Evolutionary conservation across 441 rosid species (phyloP).

Genomic region (Populus tomentosa): DNA sequence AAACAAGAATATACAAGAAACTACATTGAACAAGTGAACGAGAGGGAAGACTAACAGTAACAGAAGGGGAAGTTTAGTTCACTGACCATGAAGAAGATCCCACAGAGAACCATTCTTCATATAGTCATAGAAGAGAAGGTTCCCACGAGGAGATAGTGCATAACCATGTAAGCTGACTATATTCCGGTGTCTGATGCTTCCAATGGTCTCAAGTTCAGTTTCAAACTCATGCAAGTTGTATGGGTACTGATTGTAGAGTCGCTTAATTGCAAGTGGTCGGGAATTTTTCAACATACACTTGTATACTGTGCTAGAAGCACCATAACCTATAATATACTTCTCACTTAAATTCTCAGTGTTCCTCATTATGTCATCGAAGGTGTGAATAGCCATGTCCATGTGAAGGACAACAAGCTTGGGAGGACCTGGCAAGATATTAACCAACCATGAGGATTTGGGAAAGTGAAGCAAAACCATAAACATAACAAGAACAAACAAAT

Average conservation of each 20-base stretch:
- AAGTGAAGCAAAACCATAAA: neutral
- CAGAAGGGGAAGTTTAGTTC: neutral
- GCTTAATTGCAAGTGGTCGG: slow-evolving; percentile 91
- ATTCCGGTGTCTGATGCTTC: slow-evolving; percentile 89
- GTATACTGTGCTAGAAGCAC: slow-evolving; percentile 94
- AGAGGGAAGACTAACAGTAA: neutral
- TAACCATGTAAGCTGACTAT: slow-evolving; percentile 90
- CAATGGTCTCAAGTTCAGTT: slow-evolving; percentile 92
- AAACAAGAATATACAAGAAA: too few relatives aligned
- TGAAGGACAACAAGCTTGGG: slow-evolving; percentile 91
- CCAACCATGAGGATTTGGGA: neutral
- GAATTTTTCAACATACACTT: slow-evolving; percentile 68
- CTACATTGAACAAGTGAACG: neutral
- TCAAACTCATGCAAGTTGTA: slow-evolving; percentile 69
- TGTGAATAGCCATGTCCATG: slow-evolving; percentile 97
- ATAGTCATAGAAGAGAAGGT: slow-evolving; percentile 93
- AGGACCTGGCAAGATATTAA: slow-evolving; percentile 35
- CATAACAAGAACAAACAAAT: neutral
- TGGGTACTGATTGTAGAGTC: slow-evolving; percentile 65
- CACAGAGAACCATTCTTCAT: slow-evolving; percentile 95
- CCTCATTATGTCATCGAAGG: slow-evolving; percentile 86
- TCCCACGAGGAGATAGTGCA: slow-evolving; percentile 66
- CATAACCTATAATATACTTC: slow-evolving; percentile 75
- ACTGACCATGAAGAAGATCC: slow-evolving; percentile 95
- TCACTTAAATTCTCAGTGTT: slow-evolving; percentile 77